Conservation (phyloP, 192 early-diverging fungal species). For the Podila epicladia region DNA sequence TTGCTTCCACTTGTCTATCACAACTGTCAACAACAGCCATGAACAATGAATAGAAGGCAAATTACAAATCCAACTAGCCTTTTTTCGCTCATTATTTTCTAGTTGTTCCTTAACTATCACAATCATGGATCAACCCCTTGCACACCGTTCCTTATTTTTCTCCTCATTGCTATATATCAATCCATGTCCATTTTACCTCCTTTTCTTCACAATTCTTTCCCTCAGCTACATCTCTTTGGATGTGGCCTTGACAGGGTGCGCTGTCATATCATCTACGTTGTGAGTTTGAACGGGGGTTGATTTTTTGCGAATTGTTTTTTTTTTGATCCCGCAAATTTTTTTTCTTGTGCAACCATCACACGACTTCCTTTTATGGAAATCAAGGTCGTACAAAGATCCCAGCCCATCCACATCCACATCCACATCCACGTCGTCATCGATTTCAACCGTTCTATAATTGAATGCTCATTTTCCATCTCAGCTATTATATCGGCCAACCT, state of each 20-base stretch:
- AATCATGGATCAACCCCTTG: not conserved
- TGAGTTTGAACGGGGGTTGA: not conserved
- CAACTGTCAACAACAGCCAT: too few relatives aligned
- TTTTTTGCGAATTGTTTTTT: too few relatives aligned
- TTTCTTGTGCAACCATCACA: conserved; percentile 35
- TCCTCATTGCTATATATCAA: not conserved
- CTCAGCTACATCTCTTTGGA: not conserved
- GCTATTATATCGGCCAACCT: too few relatives aligned
- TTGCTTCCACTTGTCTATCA: too few relatives aligned
- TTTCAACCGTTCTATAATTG: not conserved
- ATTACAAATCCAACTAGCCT: too few relatives aligned
- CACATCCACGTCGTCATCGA: not conserved
- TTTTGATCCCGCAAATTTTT: not conserved
- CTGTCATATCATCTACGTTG: too few relatives aligned
- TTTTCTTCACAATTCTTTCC: not conserved
- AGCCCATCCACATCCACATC: not conserved
- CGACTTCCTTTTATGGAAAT: conserved; percentile 28
- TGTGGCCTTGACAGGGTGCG: too few relatives aligned
- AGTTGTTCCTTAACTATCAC: not conserved
- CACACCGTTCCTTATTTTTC: not conserved
- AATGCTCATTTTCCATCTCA: too few relatives aligned
- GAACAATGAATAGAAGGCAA: too few relatives aligned
- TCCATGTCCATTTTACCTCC: too few relatives aligned
- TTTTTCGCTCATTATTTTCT: not conserved
- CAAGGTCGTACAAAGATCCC: conserved; percentile 10